Conservation (phyloP, 768 basidiomycete genomes). For the Suillus clintonianus region DNA sequence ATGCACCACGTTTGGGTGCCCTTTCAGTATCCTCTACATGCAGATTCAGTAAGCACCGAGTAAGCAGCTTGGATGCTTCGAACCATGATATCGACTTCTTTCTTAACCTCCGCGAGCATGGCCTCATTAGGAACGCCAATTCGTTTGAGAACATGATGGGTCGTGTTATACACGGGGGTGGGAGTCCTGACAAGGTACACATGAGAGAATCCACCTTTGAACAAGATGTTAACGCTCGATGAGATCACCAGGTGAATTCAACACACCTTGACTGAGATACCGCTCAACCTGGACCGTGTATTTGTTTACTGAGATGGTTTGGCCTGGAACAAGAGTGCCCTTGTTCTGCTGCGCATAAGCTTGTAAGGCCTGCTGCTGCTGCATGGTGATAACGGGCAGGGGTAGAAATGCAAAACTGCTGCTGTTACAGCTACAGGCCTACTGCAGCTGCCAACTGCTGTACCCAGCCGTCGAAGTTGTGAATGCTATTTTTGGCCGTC, state of each 20-base stretch:
- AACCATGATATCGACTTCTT: slow-evolving; percentile 99
- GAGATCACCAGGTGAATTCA: slow-evolving; percentile 7
- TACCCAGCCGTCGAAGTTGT: neutral
- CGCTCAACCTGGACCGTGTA: slow-evolving; percentile 89
- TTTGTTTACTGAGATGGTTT: slow-evolving; percentile 87
- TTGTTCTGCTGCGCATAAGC: slow-evolving; percentile 48
- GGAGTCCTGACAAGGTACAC: slow-evolving; percentile 93
- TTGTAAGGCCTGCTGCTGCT: slow-evolving; percentile 50
- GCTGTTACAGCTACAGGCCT: slow-evolving; percentile 2
- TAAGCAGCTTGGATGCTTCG: slow-evolving; percentile 22
- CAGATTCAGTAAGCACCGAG: slow-evolving; percentile 29
- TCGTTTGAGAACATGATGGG: slow-evolving; percentile 95
- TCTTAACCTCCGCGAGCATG: slow-evolving; percentile 92
- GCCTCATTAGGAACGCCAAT: slow-evolving; percentile 90
- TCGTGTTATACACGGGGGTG: slow-evolving; percentile 85
- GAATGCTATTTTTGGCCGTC: neutral
- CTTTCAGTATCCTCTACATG: slow-evolving; percentile 80
- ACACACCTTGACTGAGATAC: slow-evolving; percentile 90
- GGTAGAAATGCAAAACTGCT: neutral
- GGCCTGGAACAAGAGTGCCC: slow-evolving; percentile 77
- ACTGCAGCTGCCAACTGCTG: slow-evolving; percentile 3
- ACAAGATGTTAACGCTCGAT: slow-evolving; percentile 10
- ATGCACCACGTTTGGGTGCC: slow-evolving; percentile 94
- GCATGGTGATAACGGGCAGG: slow-evolving; percentile 24
- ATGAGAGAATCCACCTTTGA: slow-evolving; percentile 92